phyloP scores from a whole-genome alignment of 2,329 filamentous ascomycete species.

The Alternaria burnsii region DNA sequence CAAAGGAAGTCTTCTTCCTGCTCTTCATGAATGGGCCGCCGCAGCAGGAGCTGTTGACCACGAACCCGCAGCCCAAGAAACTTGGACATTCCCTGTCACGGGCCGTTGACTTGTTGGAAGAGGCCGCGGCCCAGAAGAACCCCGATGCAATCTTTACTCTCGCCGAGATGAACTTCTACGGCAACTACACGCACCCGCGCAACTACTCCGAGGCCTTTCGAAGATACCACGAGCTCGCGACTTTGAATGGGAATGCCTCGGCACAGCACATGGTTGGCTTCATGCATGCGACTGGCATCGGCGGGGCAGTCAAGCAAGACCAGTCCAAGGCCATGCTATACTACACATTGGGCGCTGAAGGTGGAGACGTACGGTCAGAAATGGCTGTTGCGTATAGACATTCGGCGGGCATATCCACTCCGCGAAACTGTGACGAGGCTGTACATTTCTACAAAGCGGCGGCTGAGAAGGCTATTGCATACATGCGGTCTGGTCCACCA shows the following conservation, averaged over 20 bases:
- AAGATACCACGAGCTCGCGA: slow-evolving; percentile 81
- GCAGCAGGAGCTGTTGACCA: slow-evolving; percentile 55
- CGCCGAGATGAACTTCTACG: slow-evolving; percentile 95
- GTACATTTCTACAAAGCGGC: slow-evolving; percentile 91
- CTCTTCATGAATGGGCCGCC: slow-evolving; percentile 71
- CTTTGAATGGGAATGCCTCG: slow-evolving; percentile 82
- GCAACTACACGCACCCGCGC: slow-evolving; percentile 87
- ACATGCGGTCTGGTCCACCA: slow-evolving; percentile 88
- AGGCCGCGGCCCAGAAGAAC: slow-evolving; percentile 66
- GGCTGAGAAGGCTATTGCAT: slow-evolving; percentile 89
- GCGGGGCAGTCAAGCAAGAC: slow-evolving; percentile 79
- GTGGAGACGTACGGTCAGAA: slow-evolving; percentile 83
- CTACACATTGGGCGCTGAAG: slow-evolving; percentile 89
- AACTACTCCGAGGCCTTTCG: slow-evolving; percentile 82
- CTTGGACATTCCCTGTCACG: slow-evolving; percentile 62
- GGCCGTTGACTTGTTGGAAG: slow-evolving; percentile 67
- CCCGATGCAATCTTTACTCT: slow-evolving; percentile 88
- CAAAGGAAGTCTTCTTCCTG: slow-evolving; percentile 68
- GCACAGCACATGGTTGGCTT: slow-evolving; percentile 96
- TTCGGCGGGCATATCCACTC: slow-evolving; percentile 82
- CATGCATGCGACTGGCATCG: slow-evolving; percentile 94
- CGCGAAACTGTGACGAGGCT: slow-evolving; percentile 84
- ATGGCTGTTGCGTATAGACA: slow-evolving; percentile 94
- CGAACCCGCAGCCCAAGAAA: slow-evolving; percentile 50
- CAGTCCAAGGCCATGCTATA: slow-evolving; percentile 93